phyloP scores from a whole-genome alignment of 1,139 yeast species.

The Saccharomyces hybrid region DNA sequence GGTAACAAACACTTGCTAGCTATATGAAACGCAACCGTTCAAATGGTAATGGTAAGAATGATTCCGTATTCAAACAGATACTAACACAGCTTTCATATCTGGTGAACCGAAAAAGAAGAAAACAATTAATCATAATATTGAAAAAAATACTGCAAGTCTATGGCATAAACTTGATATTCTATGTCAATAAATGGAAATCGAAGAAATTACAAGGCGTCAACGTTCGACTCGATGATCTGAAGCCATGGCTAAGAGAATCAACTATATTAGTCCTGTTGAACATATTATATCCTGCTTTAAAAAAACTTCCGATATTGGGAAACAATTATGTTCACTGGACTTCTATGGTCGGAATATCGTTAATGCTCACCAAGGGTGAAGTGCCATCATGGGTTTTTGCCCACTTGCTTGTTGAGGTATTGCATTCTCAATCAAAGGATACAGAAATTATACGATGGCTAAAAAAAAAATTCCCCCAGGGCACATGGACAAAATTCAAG shows the following conservation, averaged over 20 bases:
- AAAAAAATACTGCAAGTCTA: not conserved
- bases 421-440: not conserved
- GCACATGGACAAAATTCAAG: slow-evolving; percentile 3
- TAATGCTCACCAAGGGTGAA: not conserved
- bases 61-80: not conserved
- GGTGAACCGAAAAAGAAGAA: not conserved
- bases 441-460: not conserved
- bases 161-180: not conserved
- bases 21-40: not conserved
- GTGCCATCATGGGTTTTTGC: not conserved
- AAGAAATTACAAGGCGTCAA: not conserved
- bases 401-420: not conserved
- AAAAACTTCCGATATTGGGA: not conserved
- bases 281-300: not conserved
- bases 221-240: not conserved
- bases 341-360: not conserved
- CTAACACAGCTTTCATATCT: not conserved
- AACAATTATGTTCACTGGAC: not conserved
- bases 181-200: not conserved
- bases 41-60: not conserved
- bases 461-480: not conserved
- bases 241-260: not conserved
- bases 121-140: not conserved
- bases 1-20: not conserved
- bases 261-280: not conserved